phyloP scores from a whole-genome alignment of 2,329 filamentous ascomycete genomes.

The Talaromyces sp. region DNA sequence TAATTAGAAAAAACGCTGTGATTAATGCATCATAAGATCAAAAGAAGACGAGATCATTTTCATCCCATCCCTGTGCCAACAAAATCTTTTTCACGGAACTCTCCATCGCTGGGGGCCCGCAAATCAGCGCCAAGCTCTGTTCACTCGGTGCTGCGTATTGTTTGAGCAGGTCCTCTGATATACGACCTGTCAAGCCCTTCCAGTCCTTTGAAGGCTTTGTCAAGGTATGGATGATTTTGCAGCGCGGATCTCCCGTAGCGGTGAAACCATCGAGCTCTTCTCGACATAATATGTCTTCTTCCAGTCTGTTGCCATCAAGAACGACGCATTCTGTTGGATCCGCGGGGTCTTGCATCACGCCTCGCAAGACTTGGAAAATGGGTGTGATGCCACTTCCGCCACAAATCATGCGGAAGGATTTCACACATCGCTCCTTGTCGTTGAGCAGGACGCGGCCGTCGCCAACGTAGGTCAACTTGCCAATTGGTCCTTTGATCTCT shows the following conservation, averaged over 20 bases:
- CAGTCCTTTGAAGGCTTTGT: conserved; percentile 60
- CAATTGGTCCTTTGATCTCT: conserved; percentile 83
- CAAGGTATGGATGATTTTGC: conserved; percentile 64
- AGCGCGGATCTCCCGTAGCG: conserved; percentile 47
- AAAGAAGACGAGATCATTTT: conserved; percentile 72
- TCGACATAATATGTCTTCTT: conserved; percentile 78
- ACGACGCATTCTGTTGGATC: conserved; percentile 67
- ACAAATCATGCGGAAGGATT: conserved; percentile 77
- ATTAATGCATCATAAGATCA: conserved; percentile 30
- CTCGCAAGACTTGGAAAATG: conserved; percentile 75
- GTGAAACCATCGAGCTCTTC: conserved; percentile 64
- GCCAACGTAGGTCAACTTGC: conserved; percentile 75
- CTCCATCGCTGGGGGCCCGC: conserved; percentile 73
- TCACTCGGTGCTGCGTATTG: conserved; percentile 49
- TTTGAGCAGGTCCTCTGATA: conserved; percentile 58
- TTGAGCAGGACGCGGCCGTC: conserved; percentile 59
- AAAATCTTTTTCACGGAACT: conserved; percentile 56
- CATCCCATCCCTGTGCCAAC: conserved; percentile 61
- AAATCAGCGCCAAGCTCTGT: conserved; percentile 64
- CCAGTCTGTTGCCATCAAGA: conserved; percentile 69
- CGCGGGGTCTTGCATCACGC: conserved; percentile 59
- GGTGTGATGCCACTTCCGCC: conserved; percentile 90
- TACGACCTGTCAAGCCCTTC: conserved; percentile 62
- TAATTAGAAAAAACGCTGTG: background rate
- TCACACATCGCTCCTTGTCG: conserved; percentile 52